Percentiles rank a stretch among this genome's conserved stretches.
phyloP scores from a whole-genome alignment of 768 basidiomycete species.

The Termitomyces sp. region DNA sequence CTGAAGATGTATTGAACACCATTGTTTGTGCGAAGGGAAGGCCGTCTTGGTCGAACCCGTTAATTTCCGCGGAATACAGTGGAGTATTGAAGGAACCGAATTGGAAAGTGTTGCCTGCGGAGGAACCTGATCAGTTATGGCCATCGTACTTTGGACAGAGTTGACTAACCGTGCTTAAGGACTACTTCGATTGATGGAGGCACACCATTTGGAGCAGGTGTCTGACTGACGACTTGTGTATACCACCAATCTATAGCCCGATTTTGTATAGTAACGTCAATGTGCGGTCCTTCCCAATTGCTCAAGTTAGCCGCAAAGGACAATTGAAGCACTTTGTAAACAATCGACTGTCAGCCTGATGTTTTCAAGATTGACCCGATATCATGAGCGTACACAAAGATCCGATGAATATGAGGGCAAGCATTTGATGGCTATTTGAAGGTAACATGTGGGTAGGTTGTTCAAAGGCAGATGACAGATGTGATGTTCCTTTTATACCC shows the following conservation, averaged over 20 bases:
- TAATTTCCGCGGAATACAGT: slow-evolving; percentile 8
- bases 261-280: slow-evolving; percentile 9
- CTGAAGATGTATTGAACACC: slow-evolving; percentile 8
- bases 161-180: slow-evolving; percentile 11
- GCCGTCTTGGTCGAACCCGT: slow-evolving; percentile 12
- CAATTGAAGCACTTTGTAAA: slow-evolving; percentile 16
- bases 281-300: slow-evolving; percentile 13
- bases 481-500: slow-evolving; percentile 7
- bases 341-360: not conserved
- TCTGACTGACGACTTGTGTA: slow-evolving; percentile 10
- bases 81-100: slow-evolving; percentile 9
- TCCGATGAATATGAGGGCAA: not conserved
- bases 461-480: not conserved
- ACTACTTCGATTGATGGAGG: slow-evolving; percentile 14
- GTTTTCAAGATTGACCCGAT: not conserved
- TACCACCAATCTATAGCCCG: slow-evolving; percentile 16
- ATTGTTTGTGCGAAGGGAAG: slow-evolving; percentile 8
- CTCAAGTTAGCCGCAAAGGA: slow-evolving; percentile 4
- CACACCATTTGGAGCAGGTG: slow-evolving; percentile 9
- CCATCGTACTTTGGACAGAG: not conserved
- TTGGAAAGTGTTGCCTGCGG: slow-evolving; percentile 12
- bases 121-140: not conserved
- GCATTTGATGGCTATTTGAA: not conserved
- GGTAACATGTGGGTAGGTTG: not conserved
- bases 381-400: slow-evolving; percentile 5